Conservation (phyloP, 2,329 filamentous ascomycete species). For the Trichoderma sp. region DNA sequence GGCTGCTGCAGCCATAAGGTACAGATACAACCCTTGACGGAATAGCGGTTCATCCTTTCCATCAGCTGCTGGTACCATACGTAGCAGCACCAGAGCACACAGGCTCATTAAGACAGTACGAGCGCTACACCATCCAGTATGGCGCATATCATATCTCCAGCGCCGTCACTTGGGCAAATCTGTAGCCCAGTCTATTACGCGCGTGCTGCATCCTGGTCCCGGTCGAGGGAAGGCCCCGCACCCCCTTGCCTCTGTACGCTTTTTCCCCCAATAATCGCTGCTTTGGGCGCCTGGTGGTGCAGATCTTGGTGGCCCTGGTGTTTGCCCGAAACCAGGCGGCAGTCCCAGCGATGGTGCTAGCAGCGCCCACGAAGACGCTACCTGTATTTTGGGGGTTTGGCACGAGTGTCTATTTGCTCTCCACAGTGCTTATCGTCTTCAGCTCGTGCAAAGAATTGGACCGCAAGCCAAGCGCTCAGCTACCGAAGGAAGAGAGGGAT, state of each 20-base stretch:
- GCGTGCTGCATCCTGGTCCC: conserved; percentile 18
- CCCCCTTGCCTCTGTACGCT: conserved; percentile 1
- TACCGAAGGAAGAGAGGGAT: background rate
- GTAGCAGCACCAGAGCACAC: background rate
- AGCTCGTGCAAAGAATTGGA: background rate
- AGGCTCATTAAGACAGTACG: background rate
- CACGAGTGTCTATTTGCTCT: background rate
- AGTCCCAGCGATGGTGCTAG: conserved; percentile 1
- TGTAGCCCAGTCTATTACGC: conserved; percentile 20
- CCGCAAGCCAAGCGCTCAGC: background rate
- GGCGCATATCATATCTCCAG: conserved; percentile 11
- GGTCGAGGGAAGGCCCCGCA: conserved; percentile 7
- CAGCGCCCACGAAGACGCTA: background rate
- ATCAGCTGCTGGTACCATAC: background rate
- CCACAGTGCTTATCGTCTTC: background rate
- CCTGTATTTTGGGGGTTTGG: too few species aligned
- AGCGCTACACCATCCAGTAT: conserved; percentile 22
- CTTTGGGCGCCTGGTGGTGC: conserved; percentile 12
- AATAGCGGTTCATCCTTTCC: background rate
- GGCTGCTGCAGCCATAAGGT: background rate
- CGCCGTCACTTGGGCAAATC: conserved; percentile 6
- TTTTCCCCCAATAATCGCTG: conserved; percentile 18
- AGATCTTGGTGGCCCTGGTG: conserved; percentile 23
- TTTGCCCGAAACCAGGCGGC: conserved; percentile 11
- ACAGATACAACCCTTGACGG: background rate